Base-by-base conservation (phyloP, 176 grass and related monocot genomes). In the Raddia distichophylla region DNA sequence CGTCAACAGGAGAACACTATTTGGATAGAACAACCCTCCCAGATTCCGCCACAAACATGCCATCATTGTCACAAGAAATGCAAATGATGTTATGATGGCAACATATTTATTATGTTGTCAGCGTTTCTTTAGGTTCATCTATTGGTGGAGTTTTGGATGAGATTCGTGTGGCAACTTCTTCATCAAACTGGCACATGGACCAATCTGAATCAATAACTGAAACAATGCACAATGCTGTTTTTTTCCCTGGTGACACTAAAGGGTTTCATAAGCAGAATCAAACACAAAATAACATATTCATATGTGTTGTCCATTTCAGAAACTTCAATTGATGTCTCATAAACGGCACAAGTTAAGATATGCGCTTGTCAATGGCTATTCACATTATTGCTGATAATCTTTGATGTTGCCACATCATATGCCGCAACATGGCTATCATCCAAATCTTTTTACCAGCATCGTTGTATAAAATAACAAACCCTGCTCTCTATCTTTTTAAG, bases 31-130 rank as follows among this genome's bases (percentile, higher is more conserved):
- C 18, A 55, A 62, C 17, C 15, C 8, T 42, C 15, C 5, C 22
- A 16, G 46, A 82, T 2, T 40, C 27, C 18, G 17, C 19, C 69
- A 54, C 0, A n/a, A 54, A 42, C 44, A 50, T 19, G 44, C 3
- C 13, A 71, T 20, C 16, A 77, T 34, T 58, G 14, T 50, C 43
- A 60, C 7, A 5, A 11, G 58, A 35, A 69, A 60, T 9, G 8
- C 11, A 49, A 35, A 69, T 48, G 58, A 76, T 20, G 53, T 52
- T 13, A 76, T 48, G 58, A 76, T 20, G 53, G 52, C 18, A 76
- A 20, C 18, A 48, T 77, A 62, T 77, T 42, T 42, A 14, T 62
- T 13, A 45, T 32, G 22, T 27, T 83, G 71, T 54, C 55, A 58
- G 40, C 9, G 27, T 27, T 66, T 33, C 69, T 80, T 55, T n/a